These are phyloP conservation scores for Arabidopsis suecica DNA, from an alignment of 345 rosid genomes.

Conservation along the genomic window DNA sequence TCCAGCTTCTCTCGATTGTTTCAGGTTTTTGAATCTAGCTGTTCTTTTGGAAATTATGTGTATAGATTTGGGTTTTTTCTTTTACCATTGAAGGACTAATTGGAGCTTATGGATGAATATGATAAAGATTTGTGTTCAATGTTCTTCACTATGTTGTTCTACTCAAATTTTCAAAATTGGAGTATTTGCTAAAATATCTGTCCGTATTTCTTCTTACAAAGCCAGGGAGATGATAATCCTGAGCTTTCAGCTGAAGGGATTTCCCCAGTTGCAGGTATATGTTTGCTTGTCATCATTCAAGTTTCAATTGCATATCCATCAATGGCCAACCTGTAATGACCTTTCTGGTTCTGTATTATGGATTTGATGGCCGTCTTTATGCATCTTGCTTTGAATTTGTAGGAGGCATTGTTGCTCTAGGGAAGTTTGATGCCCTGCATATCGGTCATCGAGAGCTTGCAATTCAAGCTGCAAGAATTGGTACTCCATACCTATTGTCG, in stretches of 20 bases:
- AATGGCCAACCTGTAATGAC: not conserved
- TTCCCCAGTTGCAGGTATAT: slow-evolving; percentile 66
- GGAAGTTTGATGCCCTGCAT: slow-evolving; percentile 93
- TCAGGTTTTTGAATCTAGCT: slow-evolving; percentile 49
- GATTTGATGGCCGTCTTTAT: not conserved
- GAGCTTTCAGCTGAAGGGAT: slow-evolving; percentile 54
- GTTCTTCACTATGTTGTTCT: not conserved
- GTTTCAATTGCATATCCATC: not conserved
- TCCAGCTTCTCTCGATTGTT: slow-evolving; percentile 49
- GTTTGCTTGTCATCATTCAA: not conserved
- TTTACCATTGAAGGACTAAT: not conserved
- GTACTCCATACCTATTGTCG: slow-evolving; percentile 71
- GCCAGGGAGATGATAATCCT: slow-evolving; percentile 60
- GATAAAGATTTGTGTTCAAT: not conserved
- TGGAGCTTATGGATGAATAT: not conserved
- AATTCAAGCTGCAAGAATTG: slow-evolving; percentile 81
- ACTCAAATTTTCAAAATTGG: not conserved
- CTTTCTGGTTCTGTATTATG: not conserved
- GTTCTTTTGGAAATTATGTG: not conserved
- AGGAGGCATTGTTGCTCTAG: slow-evolving; percentile 90
- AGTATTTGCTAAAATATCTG: slow-evolving; percentile 43
- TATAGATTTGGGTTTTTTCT: not conserved
- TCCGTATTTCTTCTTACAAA: slow-evolving; percentile 43
- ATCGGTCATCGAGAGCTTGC: slow-evolving; percentile 88
- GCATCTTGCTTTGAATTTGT: slow-evolving; percentile 10